These are phyloP conservation scores for Neurospora intermedia DNA, from an alignment of 495 filamentous ascomycete genomes.

Conservation along the genomic window DNA sequence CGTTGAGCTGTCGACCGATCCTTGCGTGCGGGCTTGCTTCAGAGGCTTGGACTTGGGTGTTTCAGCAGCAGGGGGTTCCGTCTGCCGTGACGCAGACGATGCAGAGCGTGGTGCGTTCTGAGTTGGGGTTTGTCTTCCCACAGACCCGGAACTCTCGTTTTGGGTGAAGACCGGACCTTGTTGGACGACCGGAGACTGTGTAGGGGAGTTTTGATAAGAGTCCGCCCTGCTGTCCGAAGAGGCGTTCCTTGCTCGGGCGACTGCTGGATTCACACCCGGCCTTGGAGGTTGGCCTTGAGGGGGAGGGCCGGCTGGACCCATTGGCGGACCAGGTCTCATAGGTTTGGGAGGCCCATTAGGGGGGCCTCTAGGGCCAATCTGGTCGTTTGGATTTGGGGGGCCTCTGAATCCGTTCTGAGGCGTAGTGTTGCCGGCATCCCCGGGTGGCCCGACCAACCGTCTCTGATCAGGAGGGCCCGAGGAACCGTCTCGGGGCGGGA, in stretches of 20 bases:
- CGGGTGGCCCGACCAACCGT: conserved; percentile 37
- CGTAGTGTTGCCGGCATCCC: conserved; percentile 45
- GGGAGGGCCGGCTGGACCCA: conserved; percentile 70
- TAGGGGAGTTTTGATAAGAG: conserved; percentile 25
- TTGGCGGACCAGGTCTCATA: conserved; percentile 61
- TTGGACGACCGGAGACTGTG: conserved; percentile 44
- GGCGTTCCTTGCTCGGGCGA: conserved; percentile 25
- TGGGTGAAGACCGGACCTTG: conserved; percentile 36
- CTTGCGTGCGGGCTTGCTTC: conserved; percentile 30
- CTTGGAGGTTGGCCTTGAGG: conserved; percentile 79
- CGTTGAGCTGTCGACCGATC: conserved; percentile 40
- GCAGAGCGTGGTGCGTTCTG: conserved; percentile 1
- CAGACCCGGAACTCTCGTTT: conserved; percentile 31
- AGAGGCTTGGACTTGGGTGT: conserved; percentile 20
- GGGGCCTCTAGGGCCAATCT: conserved; percentile 20
- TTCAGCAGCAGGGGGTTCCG: conserved; percentile 18
- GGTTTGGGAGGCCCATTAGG: conserved; percentile 37
- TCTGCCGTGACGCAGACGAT: conserved; percentile 5
- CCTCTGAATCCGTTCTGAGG: conserved; percentile 25
- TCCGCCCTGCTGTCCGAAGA: conserved; percentile 31
- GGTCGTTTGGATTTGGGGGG: conserved; percentile 8
- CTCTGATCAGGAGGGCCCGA: conserved; percentile 45
- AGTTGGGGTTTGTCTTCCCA: conserved; percentile 55
- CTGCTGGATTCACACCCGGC: conserved; percentile 32
- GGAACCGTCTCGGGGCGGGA: conserved; percentile 53